Conservation (phyloP, 139 green algal species). For the Chlorella vulgaris region DNA sequence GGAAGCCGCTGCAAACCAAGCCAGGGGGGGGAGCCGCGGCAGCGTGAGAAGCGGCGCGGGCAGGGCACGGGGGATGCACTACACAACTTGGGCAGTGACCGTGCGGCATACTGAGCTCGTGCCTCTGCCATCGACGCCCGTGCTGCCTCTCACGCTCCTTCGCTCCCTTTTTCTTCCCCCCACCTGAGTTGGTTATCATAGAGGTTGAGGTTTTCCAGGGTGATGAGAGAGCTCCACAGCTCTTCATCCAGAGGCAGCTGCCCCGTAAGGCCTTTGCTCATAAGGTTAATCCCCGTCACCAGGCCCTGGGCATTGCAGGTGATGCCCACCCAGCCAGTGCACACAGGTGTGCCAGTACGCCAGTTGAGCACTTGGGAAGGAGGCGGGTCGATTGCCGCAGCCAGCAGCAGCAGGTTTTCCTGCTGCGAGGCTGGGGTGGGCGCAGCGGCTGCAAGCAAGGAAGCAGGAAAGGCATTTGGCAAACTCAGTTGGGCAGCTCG, state of each 20-base stretch:
- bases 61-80: background rate
- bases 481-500: background rate
- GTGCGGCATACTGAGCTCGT: too few species aligned
- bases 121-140: too few species aligned
- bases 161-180: too few species aligned
- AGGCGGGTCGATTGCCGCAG: background rate
- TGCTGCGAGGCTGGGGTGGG: background rate
- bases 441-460: background rate
- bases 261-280: constrained; percentile 12
- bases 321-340: constrained; percentile 28
- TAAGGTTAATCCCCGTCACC: constrained; percentile 6
- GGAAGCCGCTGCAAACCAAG: constrained; percentile 23
- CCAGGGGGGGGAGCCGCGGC: background rate
- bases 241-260: constrained; percentile 42
- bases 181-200: background rate
- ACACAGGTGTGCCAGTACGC: background rate
- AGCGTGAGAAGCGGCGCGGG: background rate
- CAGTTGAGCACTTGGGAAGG: background rate
- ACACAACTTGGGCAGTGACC: background rate
- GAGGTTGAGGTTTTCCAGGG: constrained; percentile 34
- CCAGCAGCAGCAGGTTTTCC: constrained; percentile 11
- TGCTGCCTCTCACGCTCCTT: too few species aligned
- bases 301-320: constrained; percentile 35
- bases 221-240: constrained; percentile 37
- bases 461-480: too few species aligned